Evolutionary conservation across 73 alveolate species (phyloP).

Genomic region (Paramecium pentaurelia): DNA sequence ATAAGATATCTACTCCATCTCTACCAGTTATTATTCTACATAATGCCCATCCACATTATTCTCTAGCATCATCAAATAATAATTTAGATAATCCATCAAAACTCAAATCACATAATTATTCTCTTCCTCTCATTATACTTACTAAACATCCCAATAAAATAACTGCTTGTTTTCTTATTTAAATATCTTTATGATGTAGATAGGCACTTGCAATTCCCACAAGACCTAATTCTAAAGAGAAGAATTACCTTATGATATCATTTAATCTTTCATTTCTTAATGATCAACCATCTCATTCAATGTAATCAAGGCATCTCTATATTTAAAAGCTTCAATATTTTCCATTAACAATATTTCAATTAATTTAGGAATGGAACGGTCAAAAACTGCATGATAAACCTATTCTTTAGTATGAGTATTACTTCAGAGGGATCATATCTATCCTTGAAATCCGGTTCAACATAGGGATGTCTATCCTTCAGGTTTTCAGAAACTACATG

Average conservation of each 20-base stretch:
- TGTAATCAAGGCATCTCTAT: conserved; percentile 61
- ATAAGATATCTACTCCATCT: conserved; percentile 59
- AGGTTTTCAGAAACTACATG: conserved; percentile 59
- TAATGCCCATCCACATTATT: conserved; percentile 61
- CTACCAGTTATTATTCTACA: conserved; percentile 60
- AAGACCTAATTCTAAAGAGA: not conserved
- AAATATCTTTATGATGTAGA: conserved; percentile 49
- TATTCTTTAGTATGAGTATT: not conserved
- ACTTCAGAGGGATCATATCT: conserved; percentile 62
- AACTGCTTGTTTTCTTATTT: conserved; percentile 59
- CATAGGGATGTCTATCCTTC: conserved; percentile 62
- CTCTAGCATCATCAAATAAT: conserved; percentile 62
- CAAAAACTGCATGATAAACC: conserved; percentile 64
- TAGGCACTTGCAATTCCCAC: conserved; percentile 59
- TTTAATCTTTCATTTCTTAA: conserved; percentile 60
- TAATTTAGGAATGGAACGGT: conserved; percentile 59
- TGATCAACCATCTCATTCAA: conserved; percentile 62
- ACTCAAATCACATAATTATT: conserved; percentile 19
- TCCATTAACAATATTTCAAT: conserved; percentile 51
- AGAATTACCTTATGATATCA: conserved; percentile 44
- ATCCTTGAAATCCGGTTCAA: conserved; percentile 59
- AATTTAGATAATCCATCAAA: conserved; percentile 53
- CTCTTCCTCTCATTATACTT: conserved; percentile 60
- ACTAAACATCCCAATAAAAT: conserved; percentile 54
- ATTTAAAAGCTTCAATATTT: conserved; percentile 53